Base-by-base conservation (phyloP, 2,329 filamentous ascomycete species). In the Zasmidium cellare region DNA sequence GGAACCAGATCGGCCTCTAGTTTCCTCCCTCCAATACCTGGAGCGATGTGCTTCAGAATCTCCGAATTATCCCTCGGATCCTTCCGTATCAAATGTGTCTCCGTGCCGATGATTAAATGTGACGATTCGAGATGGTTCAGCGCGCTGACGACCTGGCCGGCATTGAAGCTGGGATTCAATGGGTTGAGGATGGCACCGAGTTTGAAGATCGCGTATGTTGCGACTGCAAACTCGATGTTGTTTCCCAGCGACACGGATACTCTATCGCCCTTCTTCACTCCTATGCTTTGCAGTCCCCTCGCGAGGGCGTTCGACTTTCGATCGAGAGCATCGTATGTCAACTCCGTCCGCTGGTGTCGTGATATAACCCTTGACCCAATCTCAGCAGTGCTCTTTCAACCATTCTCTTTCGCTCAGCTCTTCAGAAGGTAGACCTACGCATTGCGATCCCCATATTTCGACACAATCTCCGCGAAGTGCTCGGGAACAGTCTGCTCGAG, bases 171-270 rank as follows among this genome's bases (percentile, higher is more conserved):
- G 19, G 92, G 93, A 72, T 99, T 97, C 22, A 97, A 77, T 0
- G 93, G 94, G n/a, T 96, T 85, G 61, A 97, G 79, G 51, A 97
- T 85, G 22, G 91, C 93, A n/a, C 94, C 94, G 9, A 97, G 82
- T 75, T 97, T 97, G 79, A 93, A 96, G 55, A 94, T 74, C 0
- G 92, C 92, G 75, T 97, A 97, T 5, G 89, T 93, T 19, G 94
- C 82, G 51, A 88, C 87, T 2, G 90, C 91, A 72, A 91, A 93
- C 74, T 96, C 92, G 65, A 88, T 79, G 45, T 86, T 87, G 74
- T 96, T 97, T 16, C 93, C 93, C 52, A 97, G 77, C 59, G 88
- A 93, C 23, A 97, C 86, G 14, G 90, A 92, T 11, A 97, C 90
- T 28, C 91, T 83, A 71, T 96, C 88, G 3, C 91, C 92, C 69